Evolutionary conservation across 2,329 filamentous ascomycete species (phyloP).

Genomic region (Pseudogymnoascus destructans): DNA sequence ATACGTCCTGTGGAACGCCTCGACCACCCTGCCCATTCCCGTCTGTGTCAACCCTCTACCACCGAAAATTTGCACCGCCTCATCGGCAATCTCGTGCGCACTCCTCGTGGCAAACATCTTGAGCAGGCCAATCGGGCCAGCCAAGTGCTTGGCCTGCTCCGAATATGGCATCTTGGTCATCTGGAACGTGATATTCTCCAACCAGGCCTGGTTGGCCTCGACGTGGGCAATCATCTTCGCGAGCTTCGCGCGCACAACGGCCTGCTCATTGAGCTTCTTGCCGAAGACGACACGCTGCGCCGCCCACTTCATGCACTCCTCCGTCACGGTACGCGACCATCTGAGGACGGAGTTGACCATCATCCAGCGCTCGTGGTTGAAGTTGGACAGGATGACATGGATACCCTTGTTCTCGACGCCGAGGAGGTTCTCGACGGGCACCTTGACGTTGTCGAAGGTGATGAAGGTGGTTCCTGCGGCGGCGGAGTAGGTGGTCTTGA

Average conservation of each 20-base stretch:
- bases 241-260: conserved; percentile 73
- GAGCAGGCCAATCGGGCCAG: conserved; percentile 68
- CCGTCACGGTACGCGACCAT: conserved; percentile 54
- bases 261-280: conserved; percentile 71
- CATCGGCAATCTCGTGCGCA: conserved; percentile 72
- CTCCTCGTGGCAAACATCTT: conserved; percentile 67
- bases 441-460: conserved; percentile 77
- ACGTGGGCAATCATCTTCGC: conserved; percentile 67
- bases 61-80: conserved; percentile 76
- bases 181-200: conserved; percentile 44
- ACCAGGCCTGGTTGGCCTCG: conserved; percentile 6
- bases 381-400: conserved; percentile 65
- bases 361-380: conserved; percentile 76
- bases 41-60: conserved; percentile 67
- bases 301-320: conserved; percentile 79
- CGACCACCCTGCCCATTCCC: conserved; percentile 71
- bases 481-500: conserved; percentile 72
- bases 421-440: conserved; percentile 63
- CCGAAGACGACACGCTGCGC: conserved; percentile 77
- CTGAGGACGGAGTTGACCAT: conserved; percentile 57
- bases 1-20: conserved; percentile 74
- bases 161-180: conserved; percentile 77
- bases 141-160: conserved; percentile 60
- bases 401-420: conserved; percentile 80
- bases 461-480: conserved; percentile 67